These are phyloP conservation scores for Geotrichum restrictum DNA, from an alignment of 1,139 yeast species.

Conservation along the genomic window DNA sequence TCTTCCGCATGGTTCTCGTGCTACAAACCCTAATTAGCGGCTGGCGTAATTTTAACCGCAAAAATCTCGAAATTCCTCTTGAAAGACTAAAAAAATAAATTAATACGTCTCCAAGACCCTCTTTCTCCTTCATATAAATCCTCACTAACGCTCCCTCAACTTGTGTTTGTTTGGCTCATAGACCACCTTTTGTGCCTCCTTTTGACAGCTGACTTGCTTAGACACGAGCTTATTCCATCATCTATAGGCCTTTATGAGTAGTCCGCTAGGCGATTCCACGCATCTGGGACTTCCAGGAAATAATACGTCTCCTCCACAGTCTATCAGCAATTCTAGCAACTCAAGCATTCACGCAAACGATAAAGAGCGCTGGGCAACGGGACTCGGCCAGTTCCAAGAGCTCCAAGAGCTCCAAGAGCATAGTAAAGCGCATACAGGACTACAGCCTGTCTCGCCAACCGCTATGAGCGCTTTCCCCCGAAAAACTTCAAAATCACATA, in stretches of 20 bases:
- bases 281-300: slow-evolving; percentile 24
- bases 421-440: background rate
- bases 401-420: background rate
- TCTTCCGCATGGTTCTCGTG: background rate
- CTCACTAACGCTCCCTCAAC: background rate
- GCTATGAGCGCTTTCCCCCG: slow-evolving; percentile 4
- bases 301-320: slow-evolving; percentile 27
- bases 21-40: background rate
- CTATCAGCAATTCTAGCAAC: slow-evolving; percentile 19
- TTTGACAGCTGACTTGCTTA: background rate
- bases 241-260: slow-evolving; percentile 28
- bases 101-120: background rate
- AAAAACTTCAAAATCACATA: background rate
- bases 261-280: slow-evolving; percentile 35
- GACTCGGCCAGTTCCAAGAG: slow-evolving; percentile 17
- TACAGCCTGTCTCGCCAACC: slow-evolving; percentile 1
- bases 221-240: background rate
- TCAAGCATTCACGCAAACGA: background rate
- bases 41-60: background rate
- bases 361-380: slow-evolving; percentile 11
- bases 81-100: background rate
- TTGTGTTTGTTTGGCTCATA: background rate
- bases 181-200: background rate
- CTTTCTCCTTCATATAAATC: background rate
- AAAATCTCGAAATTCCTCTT: background rate